Evolutionary conservation across 305 asterid genomes (phyloP).

Genomic region (Fraxinus angustifolia): DNA sequence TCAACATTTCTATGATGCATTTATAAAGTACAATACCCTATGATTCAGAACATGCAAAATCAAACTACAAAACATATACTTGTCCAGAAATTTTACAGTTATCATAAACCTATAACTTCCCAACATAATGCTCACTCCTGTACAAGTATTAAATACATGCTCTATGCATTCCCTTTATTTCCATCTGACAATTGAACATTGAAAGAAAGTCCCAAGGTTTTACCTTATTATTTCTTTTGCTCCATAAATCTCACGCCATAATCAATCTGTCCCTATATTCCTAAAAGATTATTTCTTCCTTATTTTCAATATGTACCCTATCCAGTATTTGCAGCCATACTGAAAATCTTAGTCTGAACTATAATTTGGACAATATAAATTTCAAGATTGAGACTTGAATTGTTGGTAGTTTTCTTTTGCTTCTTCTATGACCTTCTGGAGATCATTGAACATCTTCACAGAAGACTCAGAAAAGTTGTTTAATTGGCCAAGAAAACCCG

Average conservation of each 20-base stretch:
- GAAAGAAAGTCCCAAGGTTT: not conserved
- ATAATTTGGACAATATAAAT: not conserved
- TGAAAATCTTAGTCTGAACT: not conserved
- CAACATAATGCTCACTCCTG: not conserved
- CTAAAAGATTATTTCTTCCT: not conserved
- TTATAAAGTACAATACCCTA: not conserved
- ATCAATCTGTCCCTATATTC: not conserved
- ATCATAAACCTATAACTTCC: not conserved
- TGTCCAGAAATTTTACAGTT: not conserved
- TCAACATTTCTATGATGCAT: not conserved
- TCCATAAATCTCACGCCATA: not conserved
- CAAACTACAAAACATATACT: not conserved
- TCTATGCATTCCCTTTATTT: not conserved
- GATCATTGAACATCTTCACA: constrained; percentile 38
- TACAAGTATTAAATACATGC: not conserved
- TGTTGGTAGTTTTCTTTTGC: constrained; percentile 36
- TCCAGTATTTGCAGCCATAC: not conserved
- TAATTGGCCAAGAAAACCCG: constrained; percentile 34
- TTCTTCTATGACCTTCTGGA: constrained; percentile 34
- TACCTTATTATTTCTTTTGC: not conserved
- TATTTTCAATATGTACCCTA: not conserved
- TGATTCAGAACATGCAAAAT: not conserved
- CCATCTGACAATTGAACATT: not conserved
- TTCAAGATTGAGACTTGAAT: constrained; percentile 18
- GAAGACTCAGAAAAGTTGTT: constrained; percentile 41